Evolutionary conservation across 2,329 filamentous ascomycete species (phyloP), one percentile per base, ranked within the genome.

Genomic region (Aspergillus sp.): DNA sequence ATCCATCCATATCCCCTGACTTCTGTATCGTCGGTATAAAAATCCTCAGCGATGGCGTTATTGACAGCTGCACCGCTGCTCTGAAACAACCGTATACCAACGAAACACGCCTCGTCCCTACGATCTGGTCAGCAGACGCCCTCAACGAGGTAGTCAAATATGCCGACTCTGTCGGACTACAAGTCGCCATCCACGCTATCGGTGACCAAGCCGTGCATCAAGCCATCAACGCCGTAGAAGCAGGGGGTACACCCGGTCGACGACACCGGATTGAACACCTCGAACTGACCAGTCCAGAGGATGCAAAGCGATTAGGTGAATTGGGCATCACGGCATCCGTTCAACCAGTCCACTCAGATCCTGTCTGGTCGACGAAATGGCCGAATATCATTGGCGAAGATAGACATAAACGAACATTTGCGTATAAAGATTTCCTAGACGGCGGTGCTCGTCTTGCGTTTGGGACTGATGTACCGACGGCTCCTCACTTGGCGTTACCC

Each of bases 251-350:
- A 7, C 12, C 12, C 64, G 2, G 67, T 68, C 4, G 65, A 63
- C 64, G 74, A 26, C 74, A 75, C 48, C 66, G 74, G 37, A 75
- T 77, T 46, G 74, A 77, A 52, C 74, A 77, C 56, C 61, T 77
- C 8, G 74, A 77, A 48, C 58, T 77, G 44, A 72, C 71, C 0
- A 64, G 69, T 0, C 69, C 71, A 1, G 66, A 69, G 46, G 73
- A 76, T 47, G 73, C 72, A 2, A 66, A 60, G 38, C 57, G 73
- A 12, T 60, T 77, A 5, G 71, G 70, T 1, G 48, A 68, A 37
- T 59, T 74, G 2, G 73, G 73, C 3, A 74, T 76, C 50, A 69
- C 65, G 0, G 66, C 66, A 2, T 68, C 66, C 0, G 56, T 69
- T 4, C 66, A 69, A 38, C 61, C 66, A 1, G 66, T 68, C 1